These are phyloP conservation scores for Oxytropis ochrocephala DNA, from an alignment of 306 rosid genomes.

Conservation along the genomic window DNA sequence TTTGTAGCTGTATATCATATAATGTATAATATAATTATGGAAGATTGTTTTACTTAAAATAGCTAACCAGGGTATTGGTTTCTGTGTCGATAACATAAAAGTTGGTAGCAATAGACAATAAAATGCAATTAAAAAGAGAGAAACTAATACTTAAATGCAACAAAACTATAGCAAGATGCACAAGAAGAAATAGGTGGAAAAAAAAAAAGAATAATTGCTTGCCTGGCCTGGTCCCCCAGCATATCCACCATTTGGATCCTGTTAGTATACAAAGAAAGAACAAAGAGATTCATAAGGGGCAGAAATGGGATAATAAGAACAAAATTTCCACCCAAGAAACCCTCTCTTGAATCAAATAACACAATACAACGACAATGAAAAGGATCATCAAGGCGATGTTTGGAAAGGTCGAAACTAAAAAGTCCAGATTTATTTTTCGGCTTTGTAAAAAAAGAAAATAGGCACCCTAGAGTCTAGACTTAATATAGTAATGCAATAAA, in stretches of 20 bases:
- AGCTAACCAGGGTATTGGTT: not conserved
- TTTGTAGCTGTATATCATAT: not conserved
- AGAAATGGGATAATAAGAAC: not conserved
- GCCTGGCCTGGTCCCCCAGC: constrained; percentile 99
- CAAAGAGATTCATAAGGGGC: not conserved
- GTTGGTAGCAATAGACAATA: not conserved
- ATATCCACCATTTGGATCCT: constrained; percentile 88
- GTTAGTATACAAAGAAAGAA: constrained; percentile 21
- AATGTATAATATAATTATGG: too few species aligned
- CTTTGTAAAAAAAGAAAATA: not conserved
- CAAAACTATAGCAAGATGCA: constrained; percentile 7
- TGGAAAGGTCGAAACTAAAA: not conserved
- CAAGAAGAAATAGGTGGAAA: not conserved
- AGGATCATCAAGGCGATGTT: not conserved
- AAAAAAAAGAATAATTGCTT: constrained; percentile 28
- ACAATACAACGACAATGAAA: not conserved
- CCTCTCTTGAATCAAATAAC: not conserved
- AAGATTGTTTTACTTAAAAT: not conserved
- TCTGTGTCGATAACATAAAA: not conserved
- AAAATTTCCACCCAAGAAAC: constrained; percentile 9
- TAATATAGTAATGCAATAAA: not conserved
- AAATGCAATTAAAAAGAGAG: not conserved
- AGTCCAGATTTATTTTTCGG: not conserved
- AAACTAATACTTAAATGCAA: not conserved
- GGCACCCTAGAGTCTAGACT: not conserved